Percentiles rank a stretch among this genome's conserved stretches.
phyloP scores from a whole-genome alignment of 73 alveolate genomes.

The Paramecium caudatum region DNA sequence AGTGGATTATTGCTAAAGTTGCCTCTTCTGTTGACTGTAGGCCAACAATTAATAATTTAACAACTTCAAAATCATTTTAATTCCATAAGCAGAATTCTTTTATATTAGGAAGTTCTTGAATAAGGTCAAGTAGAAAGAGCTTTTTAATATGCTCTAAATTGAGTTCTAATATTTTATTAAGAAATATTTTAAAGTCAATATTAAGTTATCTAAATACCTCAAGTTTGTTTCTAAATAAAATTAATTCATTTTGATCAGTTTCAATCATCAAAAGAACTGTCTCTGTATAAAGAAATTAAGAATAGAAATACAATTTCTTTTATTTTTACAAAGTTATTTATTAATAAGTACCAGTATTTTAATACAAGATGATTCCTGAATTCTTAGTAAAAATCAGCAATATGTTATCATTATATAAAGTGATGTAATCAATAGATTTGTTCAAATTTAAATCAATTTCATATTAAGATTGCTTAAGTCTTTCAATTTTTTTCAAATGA shows the following conservation, averaged over 20 bases:
- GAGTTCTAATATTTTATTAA: background rate
- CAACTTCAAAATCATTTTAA: slow-evolving; percentile 31
- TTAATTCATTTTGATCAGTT: background rate
- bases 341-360: background rate
- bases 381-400: background rate
- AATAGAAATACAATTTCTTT: background rate
- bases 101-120: slow-evolving; percentile 30
- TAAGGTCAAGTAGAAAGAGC: slow-evolving; percentile 28
- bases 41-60: background rate
- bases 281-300: background rate
- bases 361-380: background rate
- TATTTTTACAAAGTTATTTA: background rate
- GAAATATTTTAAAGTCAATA: background rate
- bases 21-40: slow-evolving; percentile 1
- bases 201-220: background rate
- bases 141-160: background rate
- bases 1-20: slow-evolving; percentile 1
- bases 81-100: slow-evolving; percentile 51
- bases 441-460: background rate
- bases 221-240: background rate
- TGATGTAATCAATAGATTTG: background rate
- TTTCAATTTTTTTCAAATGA: background rate
- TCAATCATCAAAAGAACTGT: slow-evolving; percentile 26
- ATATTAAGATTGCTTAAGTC: slow-evolving; percentile 5
- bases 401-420: background rate